Evolutionary conservation across 179 eudicot genomes (phyloP).

Genomic region (Beta macrorhiza): DNA sequence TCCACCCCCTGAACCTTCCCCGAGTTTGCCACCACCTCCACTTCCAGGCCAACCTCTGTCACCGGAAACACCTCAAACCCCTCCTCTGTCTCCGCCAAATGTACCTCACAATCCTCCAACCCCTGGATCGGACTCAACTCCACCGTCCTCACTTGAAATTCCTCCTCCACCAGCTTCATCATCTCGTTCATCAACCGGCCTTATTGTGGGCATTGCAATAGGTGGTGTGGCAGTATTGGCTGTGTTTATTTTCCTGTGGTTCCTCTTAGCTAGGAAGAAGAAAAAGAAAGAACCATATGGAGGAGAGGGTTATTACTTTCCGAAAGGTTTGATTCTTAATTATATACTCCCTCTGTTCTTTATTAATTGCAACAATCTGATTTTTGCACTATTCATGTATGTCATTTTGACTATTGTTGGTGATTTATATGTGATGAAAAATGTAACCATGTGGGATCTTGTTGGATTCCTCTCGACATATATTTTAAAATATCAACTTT

Average conservation of each 20-base stretch:
- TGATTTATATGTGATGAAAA: too few relatives aligned
- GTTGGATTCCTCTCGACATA: too few relatives aligned
- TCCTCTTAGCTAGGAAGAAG: constrained; percentile 30
- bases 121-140: constrained; percentile 12
- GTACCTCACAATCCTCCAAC: constrained; percentile 18
- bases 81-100: constrained; percentile 18
- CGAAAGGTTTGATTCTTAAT: constrained; percentile 29
- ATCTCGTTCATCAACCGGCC: constrained; percentile 16
- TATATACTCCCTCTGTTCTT: not conserved
- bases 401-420: too few relatives aligned
- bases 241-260: constrained; percentile 31
- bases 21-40: not conserved
- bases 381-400: too few relatives aligned
- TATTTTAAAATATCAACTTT: too few relatives aligned
- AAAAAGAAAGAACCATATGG: constrained; percentile 31
- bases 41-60: constrained; percentile 13
- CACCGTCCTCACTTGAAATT: constrained; percentile 20
- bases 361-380: too few relatives aligned
- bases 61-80: constrained; percentile 3
- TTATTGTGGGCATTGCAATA: constrained; percentile 32
- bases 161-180: constrained; percentile 27
- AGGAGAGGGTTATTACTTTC: constrained; percentile 30
- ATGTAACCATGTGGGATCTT: too few relatives aligned
- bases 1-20: not conserved
- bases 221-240: constrained; percentile 37